Base-by-base conservation (phyloP, 257 asterid genomes). In the Solanum okadae region DNA sequence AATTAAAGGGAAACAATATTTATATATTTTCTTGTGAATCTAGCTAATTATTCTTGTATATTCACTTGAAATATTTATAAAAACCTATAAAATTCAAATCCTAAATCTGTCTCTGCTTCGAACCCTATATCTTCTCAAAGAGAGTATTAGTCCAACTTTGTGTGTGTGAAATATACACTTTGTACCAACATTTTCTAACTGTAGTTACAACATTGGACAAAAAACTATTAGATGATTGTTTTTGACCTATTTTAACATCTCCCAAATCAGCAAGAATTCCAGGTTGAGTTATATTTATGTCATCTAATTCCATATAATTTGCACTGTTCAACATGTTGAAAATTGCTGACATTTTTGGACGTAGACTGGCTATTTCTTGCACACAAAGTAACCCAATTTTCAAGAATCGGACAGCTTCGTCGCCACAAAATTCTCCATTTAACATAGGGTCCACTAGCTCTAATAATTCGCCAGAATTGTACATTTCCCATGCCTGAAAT, bases 401-500 rank as follows among this genome's bases (percentile, higher is more conserved):
- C 42, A 85, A 85, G 87, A 85, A 85, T 44, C 87, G 65, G 1
- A 11, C 65, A 44, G 42, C 81, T 85, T 85, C 87, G 3, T 85
- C 65, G 22, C 8, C 87, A 18, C 29, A 8, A 85, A 85, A 38
- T 38, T 85, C 38, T 85, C 65, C 65, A 10, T 65, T 70, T 27
- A 85, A 29, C 29, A 65, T n/a, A 3, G 42, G 65, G 87, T 85
- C 87, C 4, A 65, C 81, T 63, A 85, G 65, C 61, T 85, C 40
- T 22, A 85, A 85, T 13, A 85, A 61, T 85, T 38, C 27, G 29
- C 38, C 42, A 38, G 18, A 4, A n/a, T 65, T 65, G 87, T 85
- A 85, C 79, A 85, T 85, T 40, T 85, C 65, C 87, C 87, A 85
- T 65, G 87, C 87, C 87, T 85, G 87, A 38, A 85, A 61, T 65